Percentiles rank a stretch among this genome's conserved stretches.
These are phyloP conservation scores for Lecanicillium sp. DNA, from an alignment of 2,329 filamentous ascomycete species.

Conservation along the genomic window DNA sequence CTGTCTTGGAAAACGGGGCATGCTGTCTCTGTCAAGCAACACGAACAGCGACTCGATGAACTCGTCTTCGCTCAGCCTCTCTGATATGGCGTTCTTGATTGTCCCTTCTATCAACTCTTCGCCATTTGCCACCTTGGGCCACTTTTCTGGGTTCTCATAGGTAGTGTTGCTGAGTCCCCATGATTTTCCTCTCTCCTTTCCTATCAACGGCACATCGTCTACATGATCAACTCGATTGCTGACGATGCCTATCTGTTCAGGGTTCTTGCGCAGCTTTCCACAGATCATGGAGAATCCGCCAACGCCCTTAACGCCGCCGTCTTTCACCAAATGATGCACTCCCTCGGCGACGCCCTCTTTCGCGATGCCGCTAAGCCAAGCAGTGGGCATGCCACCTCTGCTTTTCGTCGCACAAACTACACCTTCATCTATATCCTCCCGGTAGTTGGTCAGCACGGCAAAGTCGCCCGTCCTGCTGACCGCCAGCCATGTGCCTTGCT, in stretches of 20 bases:
- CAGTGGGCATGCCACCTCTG: constrained; percentile 58
- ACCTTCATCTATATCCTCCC: constrained; percentile 47
- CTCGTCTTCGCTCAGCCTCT: constrained; percentile 37
- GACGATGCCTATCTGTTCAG: constrained; percentile 53
- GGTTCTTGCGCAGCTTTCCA: constrained; percentile 46
- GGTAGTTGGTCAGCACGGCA: constrained; percentile 62
- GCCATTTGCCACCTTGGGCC: constrained; percentile 57
- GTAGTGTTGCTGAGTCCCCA: constrained; percentile 59
- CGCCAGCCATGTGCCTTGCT: constrained; percentile 62
- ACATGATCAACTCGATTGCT: constrained; percentile 52
- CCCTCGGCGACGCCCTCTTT: constrained; percentile 44
- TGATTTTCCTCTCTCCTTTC: constrained; percentile 42
- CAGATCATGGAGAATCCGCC: constrained; percentile 64
- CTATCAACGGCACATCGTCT: constrained; percentile 53
- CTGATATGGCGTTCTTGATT: constrained; percentile 34
- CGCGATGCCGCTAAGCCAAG: constrained; percentile 49
- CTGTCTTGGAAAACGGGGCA: constrained; percentile 39
- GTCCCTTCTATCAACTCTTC: constrained; percentile 38
- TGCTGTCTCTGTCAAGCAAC: constrained; percentile 51
- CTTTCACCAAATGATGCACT: constrained; percentile 46
- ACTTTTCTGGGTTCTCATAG: constrained; percentile 46
- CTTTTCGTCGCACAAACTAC: constrained; percentile 36
- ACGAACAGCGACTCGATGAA: constrained; percentile 47
- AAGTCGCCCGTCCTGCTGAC: constrained; percentile 54
- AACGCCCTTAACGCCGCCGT: constrained; percentile 50